Percentiles rank a stretch among this genome's conserved stretches.
Evolutionary conservation across 1,284 basidiomycete genomes (phyloP).

Genomic region (Papiliotrema fonsecae): DNA sequence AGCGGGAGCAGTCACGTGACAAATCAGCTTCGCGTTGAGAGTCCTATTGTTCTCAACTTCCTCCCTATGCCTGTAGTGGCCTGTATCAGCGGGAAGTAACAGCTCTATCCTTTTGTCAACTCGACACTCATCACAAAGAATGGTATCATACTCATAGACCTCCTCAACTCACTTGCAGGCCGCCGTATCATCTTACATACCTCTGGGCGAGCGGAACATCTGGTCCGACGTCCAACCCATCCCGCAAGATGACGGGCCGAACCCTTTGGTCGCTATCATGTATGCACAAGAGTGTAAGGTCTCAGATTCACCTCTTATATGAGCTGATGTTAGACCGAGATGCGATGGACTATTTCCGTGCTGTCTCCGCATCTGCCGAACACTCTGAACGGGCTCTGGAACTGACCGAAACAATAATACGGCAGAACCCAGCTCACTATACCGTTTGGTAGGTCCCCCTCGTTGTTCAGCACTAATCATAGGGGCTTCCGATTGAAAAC

Average conservation of each 20-base stretch:
- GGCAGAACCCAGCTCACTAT: constrained; percentile 87
- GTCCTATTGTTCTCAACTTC: no score
- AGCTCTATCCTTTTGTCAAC: no score
- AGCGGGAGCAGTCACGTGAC: no score
- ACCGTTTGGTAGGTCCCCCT: constrained; percentile 68
- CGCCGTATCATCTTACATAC: constrained; percentile 29
- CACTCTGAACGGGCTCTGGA: constrained; percentile 71
- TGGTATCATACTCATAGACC: no score
- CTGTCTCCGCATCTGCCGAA: constrained; percentile 68
- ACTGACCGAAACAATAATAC: constrained; percentile 78
- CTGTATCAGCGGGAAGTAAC: no score
- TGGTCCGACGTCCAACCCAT: constrained; percentile 77
- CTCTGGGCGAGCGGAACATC: constrained; percentile 62
- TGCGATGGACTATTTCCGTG: constrained; percentile 86
- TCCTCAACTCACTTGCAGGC: no score
- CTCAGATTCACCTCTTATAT: background rate
- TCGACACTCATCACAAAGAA: no score
- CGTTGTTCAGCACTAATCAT: background rate
- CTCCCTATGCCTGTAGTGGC: no score
- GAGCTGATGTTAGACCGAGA: constrained; percentile 64
- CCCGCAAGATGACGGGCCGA: constrained; percentile 68
- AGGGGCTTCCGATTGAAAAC: constrained; percentile 72
- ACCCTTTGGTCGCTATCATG: constrained; percentile 80
- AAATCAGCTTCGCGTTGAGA: no score
- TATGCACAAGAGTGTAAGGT: constrained; percentile 78